Evolutionary conservation across 75 land plant genomes (phyloP).

Genomic region (Cupressus sempervirens): DNA sequence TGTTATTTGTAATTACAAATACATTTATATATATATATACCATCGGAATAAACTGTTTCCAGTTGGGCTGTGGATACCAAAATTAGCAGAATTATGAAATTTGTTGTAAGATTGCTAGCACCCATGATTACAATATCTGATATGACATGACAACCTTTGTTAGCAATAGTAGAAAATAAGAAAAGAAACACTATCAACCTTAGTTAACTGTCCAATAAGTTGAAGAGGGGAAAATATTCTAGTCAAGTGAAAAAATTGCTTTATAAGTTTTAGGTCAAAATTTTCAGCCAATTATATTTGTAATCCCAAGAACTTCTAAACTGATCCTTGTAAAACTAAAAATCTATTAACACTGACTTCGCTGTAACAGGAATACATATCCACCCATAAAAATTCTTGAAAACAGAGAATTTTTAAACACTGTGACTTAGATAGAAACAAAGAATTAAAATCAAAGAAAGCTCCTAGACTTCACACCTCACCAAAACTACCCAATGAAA

Average conservation of each 20-base stretch:
- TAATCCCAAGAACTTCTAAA: no score
- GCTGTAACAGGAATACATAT: no score
- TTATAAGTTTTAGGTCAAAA: no score
- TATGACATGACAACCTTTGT: background rate
- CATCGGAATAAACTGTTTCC: background rate
- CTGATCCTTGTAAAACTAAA: no score
- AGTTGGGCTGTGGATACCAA: background rate
- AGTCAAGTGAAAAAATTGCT: no score
- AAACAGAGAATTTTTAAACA: no score
- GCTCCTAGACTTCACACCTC: background rate
- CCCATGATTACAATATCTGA: background rate
- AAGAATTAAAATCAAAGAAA: background rate
- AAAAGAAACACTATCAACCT: background rate
- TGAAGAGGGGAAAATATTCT: no score
- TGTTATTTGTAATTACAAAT: background rate
- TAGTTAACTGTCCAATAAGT: background rate
- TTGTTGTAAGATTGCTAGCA: background rate
- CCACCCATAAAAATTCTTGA: no score
- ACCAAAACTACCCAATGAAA: no score
- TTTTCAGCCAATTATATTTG: no score
- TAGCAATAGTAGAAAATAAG: background rate
- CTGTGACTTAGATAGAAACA: no score
- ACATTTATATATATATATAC: background rate
- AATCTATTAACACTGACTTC: no score
- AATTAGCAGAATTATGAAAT: background rate